Conservation (phyloP, 345 rosid genomes). For the Combretum micranthum region DNA sequence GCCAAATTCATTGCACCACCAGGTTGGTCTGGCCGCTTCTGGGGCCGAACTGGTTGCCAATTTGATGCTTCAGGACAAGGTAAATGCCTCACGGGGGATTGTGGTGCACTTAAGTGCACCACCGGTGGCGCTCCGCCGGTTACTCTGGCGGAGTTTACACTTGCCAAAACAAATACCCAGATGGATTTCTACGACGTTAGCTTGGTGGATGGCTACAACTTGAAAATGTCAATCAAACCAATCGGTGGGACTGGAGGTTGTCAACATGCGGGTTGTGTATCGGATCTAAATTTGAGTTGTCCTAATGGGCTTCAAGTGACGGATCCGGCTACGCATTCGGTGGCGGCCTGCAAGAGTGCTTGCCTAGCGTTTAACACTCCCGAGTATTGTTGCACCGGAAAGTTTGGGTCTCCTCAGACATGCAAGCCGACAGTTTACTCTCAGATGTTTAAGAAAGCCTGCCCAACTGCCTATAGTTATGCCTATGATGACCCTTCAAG, state of each 20-base stretch:
- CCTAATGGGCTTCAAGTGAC: conserved; percentile 49
- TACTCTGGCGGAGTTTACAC: conserved; percentile 64
- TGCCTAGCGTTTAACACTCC: conserved; percentile 69
- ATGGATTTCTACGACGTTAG: conserved; percentile 89
- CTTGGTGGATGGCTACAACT: conserved; percentile 87
- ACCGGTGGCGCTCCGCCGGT: conserved; percentile 79
- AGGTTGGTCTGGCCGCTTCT: conserved; percentile 83
- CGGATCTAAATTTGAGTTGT: conserved; percentile 57
- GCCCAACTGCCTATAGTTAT: conserved; percentile 86
- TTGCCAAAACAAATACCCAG: conserved; percentile 25
- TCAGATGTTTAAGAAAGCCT: conserved; percentile 63
- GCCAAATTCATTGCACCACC: conserved; percentile 51
- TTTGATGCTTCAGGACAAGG: conserved; percentile 66
- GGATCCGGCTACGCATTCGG: conserved; percentile 27
- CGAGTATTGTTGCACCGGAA: conserved; percentile 75
- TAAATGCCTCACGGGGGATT: conserved; percentile 73
- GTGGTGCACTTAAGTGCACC: conserved; percentile 54
- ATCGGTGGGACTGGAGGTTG: conserved; percentile 65
- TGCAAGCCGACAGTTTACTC: conserved; percentile 78
- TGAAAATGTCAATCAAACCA: conserved; percentile 55
- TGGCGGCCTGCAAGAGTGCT: conserved; percentile 83
- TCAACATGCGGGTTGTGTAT: conserved; percentile 63
- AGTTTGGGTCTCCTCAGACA: conserved; percentile 60
- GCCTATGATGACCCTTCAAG: conserved; percentile 90
- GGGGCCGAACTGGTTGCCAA: conserved; percentile 84